Evolutionary conservation across 2,329 filamentous ascomycete genomes (phyloP), one percentile per base, ranked within the genome.

Genomic region (Monosporascus ibericus): DNA sequence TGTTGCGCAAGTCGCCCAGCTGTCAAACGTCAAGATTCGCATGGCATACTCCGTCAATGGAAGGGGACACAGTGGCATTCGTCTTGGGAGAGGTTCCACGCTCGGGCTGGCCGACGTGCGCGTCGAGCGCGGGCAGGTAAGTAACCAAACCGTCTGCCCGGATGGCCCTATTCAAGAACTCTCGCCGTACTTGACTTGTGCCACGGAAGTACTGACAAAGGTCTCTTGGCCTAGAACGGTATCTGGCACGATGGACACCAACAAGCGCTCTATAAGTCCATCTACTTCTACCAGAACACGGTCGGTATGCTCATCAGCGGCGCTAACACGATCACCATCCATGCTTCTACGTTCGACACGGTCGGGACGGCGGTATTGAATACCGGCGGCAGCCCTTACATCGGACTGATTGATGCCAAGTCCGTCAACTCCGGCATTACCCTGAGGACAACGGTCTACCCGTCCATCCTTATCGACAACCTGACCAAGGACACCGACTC

Each of bases 391-490:
- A 57, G 58, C 11, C 72, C 72, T 5, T 76, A 67, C 62, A 69
- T 76, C 22, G 71, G 65, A 20, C 53, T 76, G 6, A 60, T 75
- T 25, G 72, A 75, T 44, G 70, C 60, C 46, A 70, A 58, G 36
- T 73, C 71, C 2, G 64, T 69, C 42, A 73, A 73, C 55, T 75
- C 72, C 0, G 73, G 72, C 6, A 63, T 71, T 15, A 72, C 69
- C 0, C 68, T 75, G 24, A 54, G 61, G 18, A 73, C 71, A 1
- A 67, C 61, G 2, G 62, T 56, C n/a, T 68, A 61, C 47, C 71
- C 72, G 7, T 74, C 70, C 7, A 71, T 74, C 57, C 47, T 74
- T 6, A 72, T 75, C 24, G 72, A 75, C 44, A 76, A 75, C 56
- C 60, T 75, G 14, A 63, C 55, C 58, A 74, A 73, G 54, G 71